Conservation (phyloP, 257 asterid species). For the Solanum ahanhuiri region DNA sequence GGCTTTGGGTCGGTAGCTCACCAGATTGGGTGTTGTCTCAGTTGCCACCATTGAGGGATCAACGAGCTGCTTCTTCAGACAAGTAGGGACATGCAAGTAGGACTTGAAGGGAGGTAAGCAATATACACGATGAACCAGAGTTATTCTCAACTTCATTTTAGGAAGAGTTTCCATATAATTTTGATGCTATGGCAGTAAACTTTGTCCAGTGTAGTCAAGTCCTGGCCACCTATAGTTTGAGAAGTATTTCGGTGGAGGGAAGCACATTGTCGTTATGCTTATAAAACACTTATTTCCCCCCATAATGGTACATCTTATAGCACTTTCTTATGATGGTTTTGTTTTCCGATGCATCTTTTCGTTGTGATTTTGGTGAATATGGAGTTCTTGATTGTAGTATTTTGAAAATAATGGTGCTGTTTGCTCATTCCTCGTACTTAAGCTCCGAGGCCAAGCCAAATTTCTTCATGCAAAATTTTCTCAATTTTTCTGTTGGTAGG, state of each 20-base stretch:
- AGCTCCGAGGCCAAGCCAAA: not conserved
- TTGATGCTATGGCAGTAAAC: not conserved
- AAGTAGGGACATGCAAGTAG: not conserved
- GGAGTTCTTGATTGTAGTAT: not conserved
- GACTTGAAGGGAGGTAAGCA: not conserved
- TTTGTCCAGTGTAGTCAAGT: not conserved
- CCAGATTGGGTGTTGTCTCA: conserved; percentile 53
- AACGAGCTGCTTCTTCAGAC: not conserved
- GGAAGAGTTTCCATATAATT: not conserved
- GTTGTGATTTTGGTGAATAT: not conserved
- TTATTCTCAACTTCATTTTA: not conserved
- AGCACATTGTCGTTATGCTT: not conserved
- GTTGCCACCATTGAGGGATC: conserved; percentile 43
- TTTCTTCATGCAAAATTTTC: not conserved
- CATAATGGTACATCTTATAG: not conserved
- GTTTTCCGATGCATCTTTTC: not conserved
- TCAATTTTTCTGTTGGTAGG: not conserved
- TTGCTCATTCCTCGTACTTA: not conserved
- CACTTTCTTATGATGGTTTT: not conserved
- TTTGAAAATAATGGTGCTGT: not conserved
- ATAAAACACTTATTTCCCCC: not conserved
- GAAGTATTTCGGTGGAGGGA: not conserved
- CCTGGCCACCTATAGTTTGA: not conserved
- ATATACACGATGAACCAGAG: not conserved
- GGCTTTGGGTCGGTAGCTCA: conserved; percentile 32